Evolutionary conservation across 2,329 filamentous ascomycete species (phyloP).

Genomic region (Aspergillus quadricinctus): DNA sequence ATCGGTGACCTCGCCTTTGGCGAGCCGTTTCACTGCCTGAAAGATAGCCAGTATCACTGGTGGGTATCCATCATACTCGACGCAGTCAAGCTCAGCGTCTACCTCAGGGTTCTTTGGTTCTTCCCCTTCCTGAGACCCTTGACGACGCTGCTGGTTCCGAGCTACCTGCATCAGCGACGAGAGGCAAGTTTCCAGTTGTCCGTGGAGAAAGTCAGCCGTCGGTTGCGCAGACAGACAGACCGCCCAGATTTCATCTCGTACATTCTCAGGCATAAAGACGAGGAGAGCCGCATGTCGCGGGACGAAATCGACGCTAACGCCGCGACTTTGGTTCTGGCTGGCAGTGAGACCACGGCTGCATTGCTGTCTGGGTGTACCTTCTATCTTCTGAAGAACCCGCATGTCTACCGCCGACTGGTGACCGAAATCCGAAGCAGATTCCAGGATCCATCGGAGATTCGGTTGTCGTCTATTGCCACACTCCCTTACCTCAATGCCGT

Average conservation of each 20-base stretch:
- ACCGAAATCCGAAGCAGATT: conserved; percentile 18
- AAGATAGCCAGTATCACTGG: conserved; percentile 31
- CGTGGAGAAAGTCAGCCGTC: conserved; percentile 21
- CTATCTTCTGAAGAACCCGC: conserved; percentile 26
- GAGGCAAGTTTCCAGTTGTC: conserved; percentile 11
- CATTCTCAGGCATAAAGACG: conserved; percentile 30
- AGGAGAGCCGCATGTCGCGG: conserved; percentile 21
- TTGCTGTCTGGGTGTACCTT: conserved; percentile 37
- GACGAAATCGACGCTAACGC: conserved; percentile 39
- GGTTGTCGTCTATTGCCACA: conserved; percentile 8
- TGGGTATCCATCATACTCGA: conserved; percentile 37
- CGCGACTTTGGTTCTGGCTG: conserved; percentile 38
- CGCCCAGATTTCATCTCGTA: conserved; percentile 40
- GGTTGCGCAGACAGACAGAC: conserved; percentile 20
- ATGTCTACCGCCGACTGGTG: conserved; percentile 6
- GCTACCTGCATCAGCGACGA: conserved; percentile 8
- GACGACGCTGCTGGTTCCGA: conserved; percentile 5
- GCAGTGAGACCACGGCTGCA: conserved; percentile 44
- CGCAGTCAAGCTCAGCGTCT: conserved; percentile 5
- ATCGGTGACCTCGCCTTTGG: conserved; percentile 41
- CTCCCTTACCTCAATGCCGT: conserved; percentile 25
- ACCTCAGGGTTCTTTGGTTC: conserved; percentile 6
- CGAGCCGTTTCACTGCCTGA: conserved; percentile 37
- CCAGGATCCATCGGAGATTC: conserved; percentile 15
- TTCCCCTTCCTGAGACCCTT: conserved; percentile 18